Conservation (phyloP, 1,284 basidiomycete genomes). For the Porphyrellus sp. region DNA sequence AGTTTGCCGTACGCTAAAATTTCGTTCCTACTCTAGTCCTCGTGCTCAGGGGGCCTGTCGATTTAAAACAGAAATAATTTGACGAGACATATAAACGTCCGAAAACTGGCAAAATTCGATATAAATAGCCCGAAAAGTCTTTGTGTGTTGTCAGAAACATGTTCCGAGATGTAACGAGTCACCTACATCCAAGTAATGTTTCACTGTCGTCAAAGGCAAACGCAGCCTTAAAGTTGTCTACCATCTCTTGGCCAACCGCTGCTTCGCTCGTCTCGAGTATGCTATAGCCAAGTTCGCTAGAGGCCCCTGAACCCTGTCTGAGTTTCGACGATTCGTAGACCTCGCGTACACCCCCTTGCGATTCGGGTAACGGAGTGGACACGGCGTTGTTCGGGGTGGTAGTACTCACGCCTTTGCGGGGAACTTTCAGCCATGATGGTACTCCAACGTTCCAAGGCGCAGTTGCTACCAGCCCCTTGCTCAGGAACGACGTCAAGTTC, state of each 20-base stretch:
- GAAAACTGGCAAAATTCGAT: conserved; percentile 80
- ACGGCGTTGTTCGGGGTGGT: conserved; percentile 8
- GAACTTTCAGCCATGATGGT: conserved; percentile 68
- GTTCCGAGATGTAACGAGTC: conserved; percentile 6
- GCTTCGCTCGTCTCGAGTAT: conserved; percentile 66
- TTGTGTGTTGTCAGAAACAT: conserved; percentile 10
- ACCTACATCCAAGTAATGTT: conserved; percentile 80
- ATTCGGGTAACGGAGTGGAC: conserved; percentile 9
- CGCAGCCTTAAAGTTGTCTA: conserved; percentile 71
- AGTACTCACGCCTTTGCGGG: conserved; percentile 43
- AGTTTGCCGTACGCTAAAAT: conserved; percentile 7
- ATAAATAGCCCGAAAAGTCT: conserved; percentile 89
- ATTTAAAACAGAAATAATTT: conserved; percentile 88
- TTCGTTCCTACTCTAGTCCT: conserved; percentile 69
- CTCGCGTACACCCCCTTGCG: conserved; percentile 44
- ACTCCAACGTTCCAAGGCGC: conserved; percentile 60
- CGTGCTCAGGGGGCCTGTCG: conserved; percentile 68
- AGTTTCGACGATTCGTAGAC: conserved; percentile 44
- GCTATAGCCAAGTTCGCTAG: conserved; percentile 69
- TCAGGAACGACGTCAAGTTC: conserved; percentile 25
- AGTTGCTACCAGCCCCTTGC: conserved; percentile 28
- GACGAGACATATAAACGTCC: conserved; percentile 86
- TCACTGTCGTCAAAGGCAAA: conserved; percentile 90
- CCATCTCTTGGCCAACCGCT: conserved; percentile 59
- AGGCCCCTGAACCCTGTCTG: conserved; percentile 31